Base-by-base conservation (phyloP, 768 basidiomycete genomes). In the Naematelia aurantialba region DNA sequence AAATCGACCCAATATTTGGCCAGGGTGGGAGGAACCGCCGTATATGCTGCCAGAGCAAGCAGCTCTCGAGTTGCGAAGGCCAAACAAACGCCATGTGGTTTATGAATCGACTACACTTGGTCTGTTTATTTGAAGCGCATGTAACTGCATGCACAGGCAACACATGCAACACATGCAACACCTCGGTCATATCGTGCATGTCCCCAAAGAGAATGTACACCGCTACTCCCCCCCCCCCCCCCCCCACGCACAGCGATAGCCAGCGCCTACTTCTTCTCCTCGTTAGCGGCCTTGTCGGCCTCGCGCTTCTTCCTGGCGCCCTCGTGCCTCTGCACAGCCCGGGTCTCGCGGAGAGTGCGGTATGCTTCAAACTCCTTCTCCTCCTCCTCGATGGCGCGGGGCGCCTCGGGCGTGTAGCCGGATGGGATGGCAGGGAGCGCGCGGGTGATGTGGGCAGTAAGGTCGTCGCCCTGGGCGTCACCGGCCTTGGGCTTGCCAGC, bases 401-500 rank as follows among this genome's bases (percentile, higher is more conserved):
- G 96, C 27, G 83, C 79, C 79, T 99, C 96, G 67, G 83, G 83
- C 48, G 81, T 79, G 79, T 83, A 84, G 58, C 83, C 76, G 53
- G 84, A 76, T 55, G 91, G 87, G 63, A 98, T 82, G 51, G 80
- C 76, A 47, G 65, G 55, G 68, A 69, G 47, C 34, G 58, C 62
- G 59, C 89, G 88, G 67, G 89, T 89, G 65, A 86, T 89, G 67
- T 84, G 77, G 52, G 87, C 86, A 65, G 81, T 83, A 79, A 96
- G 88, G 61, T 90, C 90, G 46, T 89, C 90, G 57, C 84, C 85
- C 91, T 94, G 84, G 50, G 91, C 88, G 79, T 97, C 93, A 58
- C 89, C 90, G 83, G 89, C 87, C 85, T 96, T 97, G 75, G 89
- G 86, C 82, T 97, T 97, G 79, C 85, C 83, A 65, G 89, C 83